These are phyloP conservation scores for Lactarius vividus DNA, from an alignment of 768 basidiomycete species.

Conservation along the genomic window DNA sequence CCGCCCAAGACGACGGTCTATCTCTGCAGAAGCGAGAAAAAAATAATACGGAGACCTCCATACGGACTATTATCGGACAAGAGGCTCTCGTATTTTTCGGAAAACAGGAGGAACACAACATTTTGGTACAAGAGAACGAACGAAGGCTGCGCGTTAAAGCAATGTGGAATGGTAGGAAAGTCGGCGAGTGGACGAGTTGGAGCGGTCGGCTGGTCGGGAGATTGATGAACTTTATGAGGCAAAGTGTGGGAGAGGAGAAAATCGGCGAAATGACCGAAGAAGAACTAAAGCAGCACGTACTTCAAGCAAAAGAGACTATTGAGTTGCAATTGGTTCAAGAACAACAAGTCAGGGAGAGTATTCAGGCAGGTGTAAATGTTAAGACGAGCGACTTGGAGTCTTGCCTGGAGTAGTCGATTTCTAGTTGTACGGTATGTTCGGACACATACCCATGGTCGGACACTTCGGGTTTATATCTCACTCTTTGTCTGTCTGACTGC, in stretches of 20 bases:
- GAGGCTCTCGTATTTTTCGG: constrained; percentile 53
- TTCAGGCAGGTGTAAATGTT: background rate
- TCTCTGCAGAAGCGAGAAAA: background rate
- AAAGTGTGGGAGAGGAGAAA: constrained; percentile 44
- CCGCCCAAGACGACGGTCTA: background rate
- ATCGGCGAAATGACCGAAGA: constrained; percentile 32
- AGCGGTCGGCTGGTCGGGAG: constrained; percentile 46
- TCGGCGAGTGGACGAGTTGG: constrained; percentile 56
- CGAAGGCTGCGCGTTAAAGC: constrained; percentile 39
- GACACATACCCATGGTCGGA: no score
- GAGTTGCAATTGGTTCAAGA: constrained; percentile 5
- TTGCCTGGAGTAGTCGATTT: background rate
- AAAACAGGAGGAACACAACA: constrained; percentile 49
- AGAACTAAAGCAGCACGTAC: constrained; percentile 20
- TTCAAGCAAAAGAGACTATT: constrained; percentile 17
- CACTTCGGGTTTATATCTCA: no score
- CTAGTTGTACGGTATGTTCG: no score
- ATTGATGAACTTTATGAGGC: constrained; percentile 52
- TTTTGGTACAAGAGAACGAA: constrained; percentile 33
- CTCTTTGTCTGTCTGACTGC: no score
- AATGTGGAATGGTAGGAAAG: constrained; percentile 47
- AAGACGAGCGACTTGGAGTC: background rate
- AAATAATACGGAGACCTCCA: background rate
- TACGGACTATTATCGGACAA: constrained; percentile 30
- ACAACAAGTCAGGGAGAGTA: background rate